A percentile compares a stretch with the other conserved stretches of the same genome.
These are phyloP conservation scores for Cyanodermella asteris DNA, from an alignment of 2,329 filamentous ascomycete genomes.

Conservation along the genomic window DNA sequence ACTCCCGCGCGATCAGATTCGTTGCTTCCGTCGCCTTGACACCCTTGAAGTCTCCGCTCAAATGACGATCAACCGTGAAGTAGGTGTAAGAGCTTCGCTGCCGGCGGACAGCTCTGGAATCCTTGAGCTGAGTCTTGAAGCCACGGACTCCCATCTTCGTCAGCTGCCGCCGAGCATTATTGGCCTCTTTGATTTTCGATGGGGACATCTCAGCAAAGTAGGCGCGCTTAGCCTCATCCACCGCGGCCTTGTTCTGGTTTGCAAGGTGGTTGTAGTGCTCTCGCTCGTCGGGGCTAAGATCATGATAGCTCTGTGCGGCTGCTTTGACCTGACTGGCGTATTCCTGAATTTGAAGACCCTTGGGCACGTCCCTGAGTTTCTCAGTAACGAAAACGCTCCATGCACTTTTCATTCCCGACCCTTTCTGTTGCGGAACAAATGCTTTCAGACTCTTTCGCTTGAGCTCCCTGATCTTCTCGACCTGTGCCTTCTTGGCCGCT, in stretches of 20 bases:
- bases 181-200: constrained; percentile 35
- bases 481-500: constrained; percentile 12
- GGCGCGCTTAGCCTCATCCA: constrained; percentile 22
- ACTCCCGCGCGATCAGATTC: constrained; percentile 24
- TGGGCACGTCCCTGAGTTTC: not conserved
- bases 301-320: constrained; percentile 12
- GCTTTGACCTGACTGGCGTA: constrained; percentile 3
- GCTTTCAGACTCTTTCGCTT: constrained; percentile 2
- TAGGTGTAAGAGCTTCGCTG: constrained; percentile 17
- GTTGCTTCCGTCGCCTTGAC: constrained; percentile 19
- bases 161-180: constrained; percentile 29
- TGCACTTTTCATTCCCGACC: too few species aligned
- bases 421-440: too few species aligned
- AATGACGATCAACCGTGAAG: constrained; percentile 24
- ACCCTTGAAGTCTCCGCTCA: constrained; percentile 28
- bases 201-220: constrained; percentile 35
- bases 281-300: constrained; percentile 5
- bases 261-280: constrained; percentile 33
- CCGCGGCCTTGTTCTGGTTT: constrained; percentile 22
- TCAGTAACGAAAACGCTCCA: constrained; percentile 8
- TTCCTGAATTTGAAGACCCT: constrained; percentile 6
- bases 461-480: constrained; percentile 9
- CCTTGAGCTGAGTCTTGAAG: constrained; percentile 18
- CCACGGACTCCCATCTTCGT: constrained; percentile 9
- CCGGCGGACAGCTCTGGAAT: constrained; percentile 30